Conservation (phyloP, 495 filamentous ascomycete species). For the Parmelia sp. region DNA sequence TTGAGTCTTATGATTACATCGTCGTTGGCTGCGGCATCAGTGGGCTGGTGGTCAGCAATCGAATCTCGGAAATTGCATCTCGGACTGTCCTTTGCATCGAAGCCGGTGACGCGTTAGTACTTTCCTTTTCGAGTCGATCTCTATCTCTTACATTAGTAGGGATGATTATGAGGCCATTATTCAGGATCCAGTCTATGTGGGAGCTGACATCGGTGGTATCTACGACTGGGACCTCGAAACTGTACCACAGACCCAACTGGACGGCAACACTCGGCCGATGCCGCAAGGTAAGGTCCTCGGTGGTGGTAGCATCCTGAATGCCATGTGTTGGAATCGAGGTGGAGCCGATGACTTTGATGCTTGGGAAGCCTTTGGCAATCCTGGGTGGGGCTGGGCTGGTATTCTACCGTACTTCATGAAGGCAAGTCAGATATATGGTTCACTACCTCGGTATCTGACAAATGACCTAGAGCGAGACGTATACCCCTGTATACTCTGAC, state of each 20-base stretch:
- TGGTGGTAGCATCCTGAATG: conserved; percentile 33
- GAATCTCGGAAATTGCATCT: conserved; percentile 29
- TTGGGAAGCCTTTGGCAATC: conserved; percentile 55
- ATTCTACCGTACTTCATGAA: conserved; percentile 54
- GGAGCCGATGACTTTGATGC: conserved; percentile 45
- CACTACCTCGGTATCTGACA: conserved; percentile 3
- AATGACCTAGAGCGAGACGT: conserved; percentile 28
- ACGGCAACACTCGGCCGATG: conserved; percentile 27
- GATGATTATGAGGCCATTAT: conserved; percentile 30
- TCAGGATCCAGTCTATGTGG: conserved; percentile 30
- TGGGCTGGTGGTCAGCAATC: conserved; percentile 32
- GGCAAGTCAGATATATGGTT: conserved; percentile 7
- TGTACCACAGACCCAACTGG: conserved; percentile 29
- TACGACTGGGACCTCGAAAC: conserved; percentile 32
- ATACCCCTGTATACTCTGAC: conserved; percentile 28
- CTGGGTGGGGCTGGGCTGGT: conserved; percentile 56
- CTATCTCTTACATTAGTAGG: conserved; percentile 15
- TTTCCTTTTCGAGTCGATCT: background rate
- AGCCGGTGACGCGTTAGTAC: conserved; percentile 29
- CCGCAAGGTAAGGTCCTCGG: conserved; percentile 33
- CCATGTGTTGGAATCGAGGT: conserved; percentile 35
- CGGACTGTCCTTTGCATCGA: conserved; percentile 33
- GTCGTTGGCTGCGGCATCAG: conserved; percentile 34
- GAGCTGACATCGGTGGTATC: conserved; percentile 28
- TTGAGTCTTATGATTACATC: conserved; percentile 29